Evolutionary conservation across 1,284 basidiomycete species (phyloP).

Genomic region (Coniferiporia weirii): DNA sequence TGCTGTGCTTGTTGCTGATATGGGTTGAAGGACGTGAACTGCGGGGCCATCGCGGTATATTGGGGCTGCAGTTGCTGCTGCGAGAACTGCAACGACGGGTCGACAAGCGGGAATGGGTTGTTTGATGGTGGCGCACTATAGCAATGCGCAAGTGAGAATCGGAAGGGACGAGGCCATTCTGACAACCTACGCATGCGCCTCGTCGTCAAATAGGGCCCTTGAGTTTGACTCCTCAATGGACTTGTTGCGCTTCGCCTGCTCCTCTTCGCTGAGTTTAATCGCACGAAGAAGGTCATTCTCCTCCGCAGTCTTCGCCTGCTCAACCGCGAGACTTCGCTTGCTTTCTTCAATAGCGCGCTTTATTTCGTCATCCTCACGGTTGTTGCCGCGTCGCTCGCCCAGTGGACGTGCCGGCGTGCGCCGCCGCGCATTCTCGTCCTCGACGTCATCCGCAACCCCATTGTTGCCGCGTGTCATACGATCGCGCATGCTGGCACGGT

Average conservation of each 20-base stretch:
- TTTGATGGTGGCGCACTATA: constrained; percentile 32
- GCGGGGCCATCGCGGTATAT: constrained; percentile 65
- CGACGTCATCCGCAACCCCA: constrained; percentile 41
- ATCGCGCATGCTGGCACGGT: constrained; percentile 90
- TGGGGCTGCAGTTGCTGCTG: constrained; percentile 49
- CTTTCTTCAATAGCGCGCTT: constrained; percentile 82
- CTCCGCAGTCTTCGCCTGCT: constrained; percentile 61
- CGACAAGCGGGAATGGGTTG: constrained; percentile 65
- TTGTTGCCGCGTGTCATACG: constrained; percentile 74
- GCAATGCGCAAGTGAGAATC: constrained; percentile 13
- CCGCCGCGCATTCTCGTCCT: constrained; percentile 48
- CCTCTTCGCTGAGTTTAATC: constrained; percentile 81
- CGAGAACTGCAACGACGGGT: constrained; percentile 57
- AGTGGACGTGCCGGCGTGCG: constrained; percentile 32
- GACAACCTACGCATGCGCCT: constrained; percentile 54
- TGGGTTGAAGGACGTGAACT: constrained; percentile 89
- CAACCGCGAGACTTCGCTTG: constrained; percentile 71
- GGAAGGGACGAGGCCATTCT: neutral
- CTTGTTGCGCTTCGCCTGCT: constrained; percentile 68
- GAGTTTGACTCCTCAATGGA: constrained; percentile 75
- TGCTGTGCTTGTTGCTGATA: constrained; percentile 95
- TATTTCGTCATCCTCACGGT: constrained; percentile 44
- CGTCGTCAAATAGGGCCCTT: constrained; percentile 81
- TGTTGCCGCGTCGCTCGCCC: neutral
- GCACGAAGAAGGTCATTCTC: constrained; percentile 81